A percentile compares a stretch with the other conserved stretches of the same genome.
These are phyloP conservation scores for Boletus vinaceobasis DNA, from an alignment of 768 basidiomycete genomes.

Conservation along the genomic window DNA sequence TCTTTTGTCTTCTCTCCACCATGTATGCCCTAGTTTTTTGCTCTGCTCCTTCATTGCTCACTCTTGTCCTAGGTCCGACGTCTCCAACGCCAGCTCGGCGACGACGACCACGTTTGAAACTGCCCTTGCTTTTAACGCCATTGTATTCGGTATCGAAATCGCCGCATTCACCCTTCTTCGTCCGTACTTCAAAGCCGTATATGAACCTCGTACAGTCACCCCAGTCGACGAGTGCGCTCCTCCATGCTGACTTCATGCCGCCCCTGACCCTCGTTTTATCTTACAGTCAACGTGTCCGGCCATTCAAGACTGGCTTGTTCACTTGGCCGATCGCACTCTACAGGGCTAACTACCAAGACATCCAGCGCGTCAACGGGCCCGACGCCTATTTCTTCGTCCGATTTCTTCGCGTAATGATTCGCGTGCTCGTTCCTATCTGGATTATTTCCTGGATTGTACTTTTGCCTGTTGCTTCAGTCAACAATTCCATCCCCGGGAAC, in stretches of 20 bases:
- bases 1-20: slow-evolving; percentile 17
- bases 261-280: neutral
- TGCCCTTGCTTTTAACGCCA: slow-evolving; percentile 78
- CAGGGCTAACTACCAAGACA: slow-evolving; percentile 56
- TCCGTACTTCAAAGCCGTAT: slow-evolving; percentile 83
- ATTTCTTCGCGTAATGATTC: slow-evolving; percentile 80
- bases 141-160: slow-evolving; percentile 70
- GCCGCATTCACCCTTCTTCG: slow-evolving; percentile 77
- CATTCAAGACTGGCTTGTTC: slow-evolving; percentile 49
- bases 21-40: slow-evolving; percentile 14
- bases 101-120: slow-evolving; percentile 80
- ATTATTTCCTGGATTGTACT: slow-evolving; percentile 82
- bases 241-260: neutral
- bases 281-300: slow-evolving; percentile 52
- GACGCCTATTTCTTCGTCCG: slow-evolving; percentile 95
- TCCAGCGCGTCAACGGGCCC: slow-evolving; percentile 69
- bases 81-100: slow-evolving; percentile 47
- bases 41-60: neutral
- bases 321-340: slow-evolving; percentile 68
- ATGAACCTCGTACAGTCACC: slow-evolving; percentile 80
- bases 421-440: slow-evolving; percentile 89
- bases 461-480: slow-evolving; percentile 66
- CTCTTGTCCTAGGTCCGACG: slow-evolving; percentile 34
- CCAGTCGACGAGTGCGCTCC: slow-evolving; percentile 41
- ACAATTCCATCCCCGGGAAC: slow-evolving; percentile 44